phyloP scores from a whole-genome alignment of 495 filamentous ascomycete species.

The Symbiotaphrina buchneri region DNA sequence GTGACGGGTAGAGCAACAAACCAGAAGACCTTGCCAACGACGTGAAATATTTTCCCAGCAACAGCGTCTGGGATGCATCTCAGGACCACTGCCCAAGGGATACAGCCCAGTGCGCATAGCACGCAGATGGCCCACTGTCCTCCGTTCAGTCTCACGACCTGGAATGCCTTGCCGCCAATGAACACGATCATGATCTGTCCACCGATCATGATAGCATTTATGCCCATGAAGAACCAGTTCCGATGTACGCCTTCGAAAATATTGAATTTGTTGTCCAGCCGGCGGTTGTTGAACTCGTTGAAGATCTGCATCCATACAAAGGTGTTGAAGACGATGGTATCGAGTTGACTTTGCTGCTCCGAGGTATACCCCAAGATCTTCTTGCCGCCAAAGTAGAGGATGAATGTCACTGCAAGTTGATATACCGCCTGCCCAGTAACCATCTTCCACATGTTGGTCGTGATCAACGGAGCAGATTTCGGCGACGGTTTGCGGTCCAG shows the following conservation, averaged over 20 bases:
- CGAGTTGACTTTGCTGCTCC: slow-evolving; percentile 18
- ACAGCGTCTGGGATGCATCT: slow-evolving; percentile 44
- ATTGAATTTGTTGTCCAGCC: slow-evolving; percentile 76
- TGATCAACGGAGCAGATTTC: slow-evolving; percentile 58
- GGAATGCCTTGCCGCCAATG: slow-evolving; percentile 51
- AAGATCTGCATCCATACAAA: slow-evolving; percentile 95
- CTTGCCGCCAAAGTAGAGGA: slow-evolving; percentile 51
- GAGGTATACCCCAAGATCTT: slow-evolving; percentile 33
- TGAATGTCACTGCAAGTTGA: slow-evolving; percentile 54
- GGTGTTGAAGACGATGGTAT: slow-evolving; percentile 70
- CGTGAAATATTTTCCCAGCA: too few species aligned
- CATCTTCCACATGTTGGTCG: slow-evolving; percentile 82
- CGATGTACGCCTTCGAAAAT: slow-evolving; percentile 64
- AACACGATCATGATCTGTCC: slow-evolving; percentile 65
- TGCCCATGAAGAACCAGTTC: slow-evolving; percentile 67
- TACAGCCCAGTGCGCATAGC: slow-evolving; percentile 43
- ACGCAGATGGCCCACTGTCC: slow-evolving; percentile 58
- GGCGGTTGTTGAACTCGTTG: slow-evolving; percentile 69
- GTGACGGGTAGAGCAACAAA: too few species aligned
- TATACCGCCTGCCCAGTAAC: slow-evolving; percentile 70
- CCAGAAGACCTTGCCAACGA: too few species aligned
- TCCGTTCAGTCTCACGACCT: slow-evolving; percentile 33
- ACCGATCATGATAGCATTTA: slow-evolving; percentile 63
- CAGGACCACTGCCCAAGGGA: slow-evolving; percentile 50
- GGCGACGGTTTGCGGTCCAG: slow-evolving; percentile 55